These are phyloP conservation scores for Cytidiella melzeri DNA, from an alignment of 768 basidiomycete genomes.

Conservation along the genomic window DNA sequence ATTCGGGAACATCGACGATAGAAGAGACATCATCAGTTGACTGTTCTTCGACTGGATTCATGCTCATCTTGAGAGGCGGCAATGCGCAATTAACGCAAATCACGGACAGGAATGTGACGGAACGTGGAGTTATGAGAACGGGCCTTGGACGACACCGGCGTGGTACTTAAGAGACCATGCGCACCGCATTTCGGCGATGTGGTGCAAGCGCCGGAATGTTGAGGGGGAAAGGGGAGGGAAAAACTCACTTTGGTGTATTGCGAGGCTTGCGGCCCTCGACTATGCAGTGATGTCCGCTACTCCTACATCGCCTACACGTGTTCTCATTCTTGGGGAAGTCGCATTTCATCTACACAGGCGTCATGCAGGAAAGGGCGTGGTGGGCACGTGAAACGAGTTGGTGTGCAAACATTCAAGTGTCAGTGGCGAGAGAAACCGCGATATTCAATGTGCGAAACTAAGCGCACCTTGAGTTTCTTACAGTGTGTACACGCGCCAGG, in stretches of 20 bases:
- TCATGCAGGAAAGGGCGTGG: not conserved
- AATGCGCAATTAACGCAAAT: conserved; percentile 2
- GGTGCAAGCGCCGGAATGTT: conserved; percentile 8
- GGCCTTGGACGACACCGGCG: not conserved
- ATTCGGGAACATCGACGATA: conserved; percentile 23
- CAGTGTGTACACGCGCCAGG: conserved; percentile 82
- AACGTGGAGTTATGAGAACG: conserved; percentile 1
- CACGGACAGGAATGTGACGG: not conserved
- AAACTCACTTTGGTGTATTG: conserved; percentile 75
- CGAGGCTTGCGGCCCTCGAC: conserved; percentile 79
- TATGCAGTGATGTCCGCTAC: conserved; percentile 69
- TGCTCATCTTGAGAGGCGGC: not conserved
- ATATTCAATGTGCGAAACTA: too few relatives aligned
- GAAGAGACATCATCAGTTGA: not conserved
- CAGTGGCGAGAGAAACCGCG: too few relatives aligned
- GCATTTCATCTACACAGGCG: conserved; percentile 71
- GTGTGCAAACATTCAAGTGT: too few relatives aligned
- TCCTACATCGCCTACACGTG: conserved; percentile 73
- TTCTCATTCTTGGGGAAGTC: conserved; percentile 67
- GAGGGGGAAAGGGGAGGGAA: not conserved
- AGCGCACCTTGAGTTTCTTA: conserved; percentile 74
- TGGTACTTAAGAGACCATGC: conserved; percentile 5
- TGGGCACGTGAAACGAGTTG: too few relatives aligned
- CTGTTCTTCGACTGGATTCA: not conserved
- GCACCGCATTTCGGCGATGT: conserved; percentile 11